A percentile compares a stretch with the other conserved stretches of the same genome.
Conservation (phyloP, 768 basidiomycete genomes). For the Trichaptum fuscoviolaceum region DNA sequence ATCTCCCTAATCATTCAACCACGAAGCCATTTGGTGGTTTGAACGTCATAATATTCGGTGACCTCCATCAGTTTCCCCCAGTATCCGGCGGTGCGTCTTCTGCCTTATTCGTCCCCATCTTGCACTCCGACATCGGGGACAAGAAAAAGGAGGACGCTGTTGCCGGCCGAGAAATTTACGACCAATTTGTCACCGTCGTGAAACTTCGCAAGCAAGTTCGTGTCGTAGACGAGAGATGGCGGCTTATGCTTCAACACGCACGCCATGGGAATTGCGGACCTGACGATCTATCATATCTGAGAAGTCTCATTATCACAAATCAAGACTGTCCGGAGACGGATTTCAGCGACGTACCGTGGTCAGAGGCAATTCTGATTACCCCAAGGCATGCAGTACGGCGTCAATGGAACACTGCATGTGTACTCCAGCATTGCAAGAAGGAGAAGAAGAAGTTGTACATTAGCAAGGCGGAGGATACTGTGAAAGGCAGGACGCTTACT, state of each 20-base stretch:
- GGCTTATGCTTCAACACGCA: conserved; percentile 22
- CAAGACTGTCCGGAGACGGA: conserved; percentile 10
- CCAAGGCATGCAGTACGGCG: conserved; percentile 25
- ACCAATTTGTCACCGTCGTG: conserved; percentile 28
- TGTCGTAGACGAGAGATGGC: conserved; percentile 27
- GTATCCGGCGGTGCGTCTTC: conserved; percentile 18
- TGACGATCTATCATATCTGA: conserved; percentile 25
- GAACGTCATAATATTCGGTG: conserved; percentile 35
- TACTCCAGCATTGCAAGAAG: conserved; percentile 17
- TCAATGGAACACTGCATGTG: conserved; percentile 23
- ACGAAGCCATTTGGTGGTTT: conserved; percentile 20
- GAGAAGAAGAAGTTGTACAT: conserved; percentile 17
- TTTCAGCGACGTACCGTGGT: conserved; percentile 21
- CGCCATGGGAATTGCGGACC: conserved; percentile 20
- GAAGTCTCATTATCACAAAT: conserved; percentile 18
- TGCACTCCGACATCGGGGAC: background rate
- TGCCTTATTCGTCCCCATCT: background rate
- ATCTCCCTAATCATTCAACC: conserved; percentile 7
- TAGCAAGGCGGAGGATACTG: conserved; percentile 22
- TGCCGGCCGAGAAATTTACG: conserved; percentile 18
- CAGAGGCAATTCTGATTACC: conserved; percentile 22
- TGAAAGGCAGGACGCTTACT: conserved; percentile 8
- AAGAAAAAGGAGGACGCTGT: background rate
- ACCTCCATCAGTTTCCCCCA: conserved; percentile 43
- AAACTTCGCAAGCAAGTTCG: conserved; percentile 32